Conservation (phyloP, 805 yeast genomes). For the Pichia heedii region DNA sequence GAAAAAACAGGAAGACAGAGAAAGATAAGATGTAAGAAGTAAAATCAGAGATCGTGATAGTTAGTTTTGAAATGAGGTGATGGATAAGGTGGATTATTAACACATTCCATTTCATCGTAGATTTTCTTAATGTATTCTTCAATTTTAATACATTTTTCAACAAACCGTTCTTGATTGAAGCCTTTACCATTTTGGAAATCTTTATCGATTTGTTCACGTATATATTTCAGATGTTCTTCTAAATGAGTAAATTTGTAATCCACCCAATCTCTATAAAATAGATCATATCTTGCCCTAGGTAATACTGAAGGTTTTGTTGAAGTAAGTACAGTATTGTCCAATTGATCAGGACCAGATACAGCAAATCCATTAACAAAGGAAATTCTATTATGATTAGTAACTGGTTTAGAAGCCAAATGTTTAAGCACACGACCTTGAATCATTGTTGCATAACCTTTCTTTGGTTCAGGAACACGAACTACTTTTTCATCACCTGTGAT, state of each 20-base stretch:
- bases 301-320: constrained; percentile 29
- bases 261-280: constrained; percentile 29
- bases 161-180: constrained; percentile 23
- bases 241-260: constrained; percentile 25
- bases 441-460: constrained; percentile 35
- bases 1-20: background rate
- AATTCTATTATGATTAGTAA: constrained; percentile 28
- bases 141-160: constrained; percentile 23
- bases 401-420: constrained; percentile 41
- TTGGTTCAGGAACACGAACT: constrained; percentile 32
- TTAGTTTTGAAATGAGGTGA: constrained; percentile 21
- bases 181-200: constrained; percentile 15
- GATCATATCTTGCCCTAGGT: constrained; percentile 27
- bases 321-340: constrained; percentile 28
- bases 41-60: constrained; percentile 12
- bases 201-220: constrained; percentile 15
- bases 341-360: constrained; percentile 20
- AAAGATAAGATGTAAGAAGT: background rate
- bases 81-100: constrained; percentile 24
- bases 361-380: constrained; percentile 27
- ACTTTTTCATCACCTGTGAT: constrained; percentile 33
- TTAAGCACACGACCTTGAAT: constrained; percentile 39
- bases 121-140: constrained; percentile 23
- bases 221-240: constrained; percentile 19
- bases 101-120: constrained; percentile 29